Base-by-base conservation (phyloP, 2,329 filamentous ascomycete species). In the Bisporella sp. region DNA sequence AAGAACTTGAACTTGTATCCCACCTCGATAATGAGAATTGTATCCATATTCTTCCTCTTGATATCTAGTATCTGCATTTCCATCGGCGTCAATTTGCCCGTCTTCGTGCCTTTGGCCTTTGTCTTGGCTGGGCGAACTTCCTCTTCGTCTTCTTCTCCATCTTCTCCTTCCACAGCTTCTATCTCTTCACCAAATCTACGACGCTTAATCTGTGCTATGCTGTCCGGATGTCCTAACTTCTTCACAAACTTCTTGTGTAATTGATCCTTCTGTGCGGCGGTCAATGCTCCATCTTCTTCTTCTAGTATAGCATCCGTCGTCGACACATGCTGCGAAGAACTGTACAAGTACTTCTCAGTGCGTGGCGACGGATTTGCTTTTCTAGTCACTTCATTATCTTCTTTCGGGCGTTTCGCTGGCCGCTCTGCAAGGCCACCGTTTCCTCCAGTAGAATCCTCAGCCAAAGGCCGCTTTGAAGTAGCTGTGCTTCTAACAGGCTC, bases 1-100 rank as follows among this genome's bases (percentile, higher is more conserved):
- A 96, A 96, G 72, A 99, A 96, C 33, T 87, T 84, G 70, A 95
- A 99, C 66, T 99, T 99, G 72, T 99, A 99, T 46, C 93, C 93
- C 6, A 97, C 93, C 66, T 99, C 92, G 47, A 97, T 84, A 9
- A 97, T 87, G 48, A 99, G 75, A 21, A 99, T 62, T 0, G 92
- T 93, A 64, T 97, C 93, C 72, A 89, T 78, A 65, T 97, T 84
- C 59, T 92, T 88, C 53, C 83, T 78, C 71, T 99, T 99, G 68
- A 99, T 95, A 13, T 95, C 91, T 5, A 99, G 76, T 51, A 96
- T 87, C 62, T 97, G 93, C 40, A 87, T 79, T 67, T 97, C 91
- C 83, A 99, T 87, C 0, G 93, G 93, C 0, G 93, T 99, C 53
- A 99, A 78, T 66, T 96, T 96, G 49, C 77, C 77, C 2, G 77